Evolutionary conservation across 1,284 basidiomycete species (phyloP).

Genomic region (Ustilago loliicola): DNA sequence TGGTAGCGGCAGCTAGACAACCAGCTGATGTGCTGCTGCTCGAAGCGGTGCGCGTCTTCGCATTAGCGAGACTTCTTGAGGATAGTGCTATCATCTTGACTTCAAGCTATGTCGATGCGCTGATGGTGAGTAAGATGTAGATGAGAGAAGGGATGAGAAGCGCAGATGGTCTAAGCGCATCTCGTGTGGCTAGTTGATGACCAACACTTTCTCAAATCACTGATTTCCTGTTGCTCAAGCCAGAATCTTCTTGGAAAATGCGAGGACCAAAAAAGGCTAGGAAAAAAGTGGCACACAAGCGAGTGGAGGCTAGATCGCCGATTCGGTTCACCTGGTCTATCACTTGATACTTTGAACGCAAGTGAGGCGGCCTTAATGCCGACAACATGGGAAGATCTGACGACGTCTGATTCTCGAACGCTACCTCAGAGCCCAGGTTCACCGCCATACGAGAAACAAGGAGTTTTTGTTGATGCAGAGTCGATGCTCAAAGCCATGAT

Average conservation of each 20-base stretch:
- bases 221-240: not conserved
- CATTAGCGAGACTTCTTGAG: not conserved
- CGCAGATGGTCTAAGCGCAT: conserved; percentile 15
- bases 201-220: conserved; percentile 17
- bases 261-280: not conserved
- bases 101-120: not conserved
- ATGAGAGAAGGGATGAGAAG: not conserved
- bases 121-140: not conserved
- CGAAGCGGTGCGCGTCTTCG: conserved; percentile 1
- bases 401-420: too few species aligned
- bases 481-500: not conserved
- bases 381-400: too few species aligned
- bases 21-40: not conserved
- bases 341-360: not conserved
- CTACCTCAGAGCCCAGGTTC: too few species aligned
- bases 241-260: conserved; percentile 9
- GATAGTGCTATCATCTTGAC: conserved; percentile 18
- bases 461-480: not conserved
- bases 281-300: not conserved
- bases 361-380: not conserved
- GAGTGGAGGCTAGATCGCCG: conserved; percentile 4
- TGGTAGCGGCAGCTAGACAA: not conserved
- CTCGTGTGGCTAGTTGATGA: conserved; percentile 14
- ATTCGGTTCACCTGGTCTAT: not conserved
- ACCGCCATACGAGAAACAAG: not conserved